These are phyloP conservation scores for Hirsutella minnesotensis DNA, from an alignment of 2,329 filamentous ascomycete genomes.

Conservation along the genomic window DNA sequence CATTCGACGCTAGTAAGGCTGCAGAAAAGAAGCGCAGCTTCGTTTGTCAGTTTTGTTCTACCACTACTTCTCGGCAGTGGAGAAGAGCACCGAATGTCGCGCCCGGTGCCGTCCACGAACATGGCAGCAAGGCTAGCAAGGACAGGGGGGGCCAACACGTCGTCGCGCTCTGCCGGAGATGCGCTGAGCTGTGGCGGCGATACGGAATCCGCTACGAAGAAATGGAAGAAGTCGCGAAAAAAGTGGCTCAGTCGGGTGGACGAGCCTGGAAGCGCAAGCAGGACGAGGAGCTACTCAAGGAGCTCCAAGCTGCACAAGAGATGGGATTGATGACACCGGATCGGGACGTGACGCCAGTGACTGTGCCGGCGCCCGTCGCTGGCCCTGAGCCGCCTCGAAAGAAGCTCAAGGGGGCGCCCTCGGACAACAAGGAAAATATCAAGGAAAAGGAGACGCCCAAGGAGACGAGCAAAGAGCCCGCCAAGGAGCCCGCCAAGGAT, in stretches of 20 bases:
- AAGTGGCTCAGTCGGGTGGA: slow-evolving; percentile 67
- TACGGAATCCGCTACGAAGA: slow-evolving; percentile 96
- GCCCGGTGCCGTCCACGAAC: slow-evolving; percentile 57
- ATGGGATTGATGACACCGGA: slow-evolving; percentile 32
- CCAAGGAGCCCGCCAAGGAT: slow-evolving; percentile 19
- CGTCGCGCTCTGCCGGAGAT: slow-evolving; percentile 77
- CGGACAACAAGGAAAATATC: slow-evolving; percentile 31
- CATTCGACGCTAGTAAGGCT: slow-evolving; percentile 85
- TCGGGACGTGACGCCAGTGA: slow-evolving; percentile 26
- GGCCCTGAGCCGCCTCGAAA: slow-evolving; percentile 47
- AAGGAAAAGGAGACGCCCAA: slow-evolving; percentile 37
- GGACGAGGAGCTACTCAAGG: slow-evolving; percentile 80
- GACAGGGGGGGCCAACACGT: slow-evolving; percentile 68
- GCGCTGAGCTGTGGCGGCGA: slow-evolving; percentile 86
- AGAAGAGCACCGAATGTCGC: slow-evolving; percentile 71
- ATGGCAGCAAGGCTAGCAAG: slow-evolving; percentile 47
- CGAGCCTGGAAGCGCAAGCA: slow-evolving; percentile 79
- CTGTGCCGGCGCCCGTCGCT: slow-evolving; percentile 15
- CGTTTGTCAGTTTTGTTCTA: slow-evolving; percentile 85
- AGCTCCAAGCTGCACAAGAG: slow-evolving; percentile 55
- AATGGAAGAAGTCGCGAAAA: slow-evolving; percentile 80
- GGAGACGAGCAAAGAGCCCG: background rate
- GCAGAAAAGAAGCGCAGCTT: slow-evolving; percentile 68
- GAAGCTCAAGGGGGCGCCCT: slow-evolving; percentile 44
- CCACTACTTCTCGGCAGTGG: slow-evolving; percentile 77